Evolutionary conservation across 345 rosid genomes (phyloP).

Genomic region (Moringa oleifera): DNA sequence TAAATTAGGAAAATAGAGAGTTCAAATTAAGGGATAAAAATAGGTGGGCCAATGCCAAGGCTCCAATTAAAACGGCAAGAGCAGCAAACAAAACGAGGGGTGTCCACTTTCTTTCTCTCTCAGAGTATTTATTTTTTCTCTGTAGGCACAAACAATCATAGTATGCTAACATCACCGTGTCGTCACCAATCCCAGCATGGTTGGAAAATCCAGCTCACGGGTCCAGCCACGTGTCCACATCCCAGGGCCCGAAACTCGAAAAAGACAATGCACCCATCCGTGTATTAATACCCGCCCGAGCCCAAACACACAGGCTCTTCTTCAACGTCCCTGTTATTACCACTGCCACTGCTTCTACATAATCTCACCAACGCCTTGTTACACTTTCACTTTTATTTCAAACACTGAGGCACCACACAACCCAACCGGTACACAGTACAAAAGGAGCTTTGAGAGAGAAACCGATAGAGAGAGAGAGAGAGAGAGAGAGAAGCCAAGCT

Average conservation of each 20-base stretch:
- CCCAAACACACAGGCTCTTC: constrained; percentile 17
- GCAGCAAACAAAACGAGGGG: no score
- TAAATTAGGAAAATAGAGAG: no score
- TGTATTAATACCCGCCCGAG: constrained; percentile 19
- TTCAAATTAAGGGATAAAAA: neutral
- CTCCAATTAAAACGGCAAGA: constrained; percentile 16
- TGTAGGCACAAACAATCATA: constrained; percentile 27
- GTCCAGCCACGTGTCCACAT: constrained; percentile 25
- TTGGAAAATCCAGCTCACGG: constrained; percentile 20
- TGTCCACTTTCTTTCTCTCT: no score
- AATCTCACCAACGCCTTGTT: neutral
- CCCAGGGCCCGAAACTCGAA: neutral
- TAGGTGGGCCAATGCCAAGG: constrained; percentile 6
- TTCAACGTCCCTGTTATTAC: constrained; percentile 11
- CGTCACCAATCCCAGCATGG: constrained; percentile 24
- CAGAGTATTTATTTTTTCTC: no score
- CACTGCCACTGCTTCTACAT: no score
- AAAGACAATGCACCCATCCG: constrained; percentile 15
- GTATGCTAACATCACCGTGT: constrained; percentile 21
- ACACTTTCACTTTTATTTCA: constrained; percentile 2
- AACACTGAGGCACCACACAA: constrained; percentile 2
- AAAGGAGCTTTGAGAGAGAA: no score
- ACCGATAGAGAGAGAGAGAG: constrained; percentile 10
- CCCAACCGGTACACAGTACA: neutral
- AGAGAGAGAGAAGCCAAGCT: constrained; percentile 4